Evolutionary conservation across 2,329 filamentous ascomycete genomes (phyloP).

Genomic region (Mycogone perniciosa): DNA sequence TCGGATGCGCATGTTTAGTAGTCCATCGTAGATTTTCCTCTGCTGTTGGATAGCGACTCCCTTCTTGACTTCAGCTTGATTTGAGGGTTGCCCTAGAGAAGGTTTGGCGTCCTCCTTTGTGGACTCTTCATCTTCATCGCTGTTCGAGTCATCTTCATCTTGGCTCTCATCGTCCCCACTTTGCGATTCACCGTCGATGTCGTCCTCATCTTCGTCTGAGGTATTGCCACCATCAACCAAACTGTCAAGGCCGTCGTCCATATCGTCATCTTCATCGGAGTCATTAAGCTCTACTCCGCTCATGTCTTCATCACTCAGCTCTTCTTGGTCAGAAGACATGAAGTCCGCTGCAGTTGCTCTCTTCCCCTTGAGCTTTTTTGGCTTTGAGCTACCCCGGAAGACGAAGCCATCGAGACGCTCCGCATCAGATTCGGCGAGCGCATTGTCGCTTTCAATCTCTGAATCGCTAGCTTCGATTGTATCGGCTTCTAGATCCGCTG

Average conservation of each 20-base stretch:
- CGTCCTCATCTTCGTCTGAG: constrained; percentile 29
- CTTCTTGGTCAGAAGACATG: constrained; percentile 41
- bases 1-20: constrained; percentile 85
- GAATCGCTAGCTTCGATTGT: constrained; percentile 46
- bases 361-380: constrained; percentile 31
- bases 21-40: constrained; percentile 75
- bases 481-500: constrained; percentile 47
- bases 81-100: constrained; percentile 25
- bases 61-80: constrained; percentile 63
- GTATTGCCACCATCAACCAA: constrained; percentile 26
- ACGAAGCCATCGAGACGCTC: constrained; percentile 72
- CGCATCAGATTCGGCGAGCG: constrained; percentile 78
- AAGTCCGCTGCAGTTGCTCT: constrained; percentile 51
- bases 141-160: constrained; percentile 31
- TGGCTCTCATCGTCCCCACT: constrained; percentile 32
- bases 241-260: constrained; percentile 32
- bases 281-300: constrained; percentile 32
- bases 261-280: constrained; percentile 32
- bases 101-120: constrained; percentile 28
- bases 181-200: constrained; percentile 30
- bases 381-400: constrained; percentile 53
- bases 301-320: constrained; percentile 27
- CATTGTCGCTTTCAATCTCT: constrained; percentile 60
- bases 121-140: constrained; percentile 20
- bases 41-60: constrained; percentile 82